Percentiles rank a stretch among this genome's conserved stretches.
phyloP scores from a whole-genome alignment of 1,284 basidiomycete genomes.

The Bjerkandera adusta region DNA sequence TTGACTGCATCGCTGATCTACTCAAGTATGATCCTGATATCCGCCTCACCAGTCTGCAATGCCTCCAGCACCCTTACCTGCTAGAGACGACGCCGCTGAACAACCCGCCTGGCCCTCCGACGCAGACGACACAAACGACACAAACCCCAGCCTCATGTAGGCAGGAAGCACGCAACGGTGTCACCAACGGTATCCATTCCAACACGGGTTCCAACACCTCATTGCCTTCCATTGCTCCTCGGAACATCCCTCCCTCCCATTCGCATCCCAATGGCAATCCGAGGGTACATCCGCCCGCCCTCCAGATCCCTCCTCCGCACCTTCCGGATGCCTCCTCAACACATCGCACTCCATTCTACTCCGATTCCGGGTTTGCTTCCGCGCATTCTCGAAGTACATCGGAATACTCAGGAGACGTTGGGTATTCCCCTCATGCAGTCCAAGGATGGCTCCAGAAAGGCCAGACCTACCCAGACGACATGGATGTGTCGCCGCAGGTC shows the following conservation, averaged over 20 bases:
- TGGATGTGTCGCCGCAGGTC: constrained; percentile 55
- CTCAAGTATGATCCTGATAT: constrained; percentile 90
- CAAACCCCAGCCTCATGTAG: constrained; percentile 3
- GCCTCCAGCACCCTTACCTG: constrained; percentile 88
- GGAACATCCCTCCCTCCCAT: constrained; percentile 59
- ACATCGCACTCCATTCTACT: constrained; percentile 58
- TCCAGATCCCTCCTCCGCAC: constrained; percentile 30
- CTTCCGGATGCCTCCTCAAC: constrained; percentile 50
- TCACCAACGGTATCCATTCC: constrained; percentile 16
- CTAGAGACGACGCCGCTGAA: constrained; percentile 67
- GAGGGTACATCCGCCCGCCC: constrained; percentile 35
- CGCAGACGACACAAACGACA: constrained; percentile 19
- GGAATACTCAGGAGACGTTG: constrained; percentile 34
- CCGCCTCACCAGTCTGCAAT: constrained; percentile 84
- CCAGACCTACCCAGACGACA: constrained; percentile 36
- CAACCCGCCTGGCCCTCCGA: constrained; percentile 59
- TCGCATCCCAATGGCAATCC: constrained; percentile 45
- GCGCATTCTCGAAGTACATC: constrained; percentile 26
- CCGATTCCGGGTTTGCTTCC: constrained; percentile 25
- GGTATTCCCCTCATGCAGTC: constrained; percentile 20
- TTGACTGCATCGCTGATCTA: constrained; percentile 91
- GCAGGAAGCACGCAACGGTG: constrained; percentile 7
- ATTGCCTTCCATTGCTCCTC: constrained; percentile 50
- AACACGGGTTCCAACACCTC: constrained; percentile 25
- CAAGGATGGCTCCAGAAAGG: constrained; percentile 21